phyloP scores from a whole-genome alignment of 371 early-diverging fungal species.

The Fennellomyces sp. region DNA sequence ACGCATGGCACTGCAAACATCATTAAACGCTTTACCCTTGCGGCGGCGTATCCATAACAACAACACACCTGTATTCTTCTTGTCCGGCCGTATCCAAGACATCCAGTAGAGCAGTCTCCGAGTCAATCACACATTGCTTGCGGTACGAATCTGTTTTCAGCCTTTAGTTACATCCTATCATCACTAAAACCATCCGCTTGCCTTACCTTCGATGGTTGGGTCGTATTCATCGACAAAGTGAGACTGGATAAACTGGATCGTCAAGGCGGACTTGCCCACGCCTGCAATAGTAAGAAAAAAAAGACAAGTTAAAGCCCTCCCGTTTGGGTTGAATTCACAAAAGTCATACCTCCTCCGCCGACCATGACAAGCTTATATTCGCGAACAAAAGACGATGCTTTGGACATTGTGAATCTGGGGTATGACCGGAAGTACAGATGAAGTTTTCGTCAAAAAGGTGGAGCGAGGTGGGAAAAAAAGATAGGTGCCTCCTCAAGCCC shows the following conservation, averaged over 20 bases:
- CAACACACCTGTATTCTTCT: conserved; percentile 87
- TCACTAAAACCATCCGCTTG: neutral
- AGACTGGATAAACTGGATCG: conserved; percentile 89
- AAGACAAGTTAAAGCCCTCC: neutral
- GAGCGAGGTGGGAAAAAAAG: neutral
- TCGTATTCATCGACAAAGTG: conserved; percentile 93
- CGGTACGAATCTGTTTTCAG: conserved; percentile 79
- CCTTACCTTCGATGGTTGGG: conserved; percentile 86
- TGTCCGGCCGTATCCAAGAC: conserved; percentile 95
- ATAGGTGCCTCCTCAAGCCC: neutral
- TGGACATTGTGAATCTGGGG: conserved; percentile 29
- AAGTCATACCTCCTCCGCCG: conserved; percentile 76
- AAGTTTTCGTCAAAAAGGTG: neutral
- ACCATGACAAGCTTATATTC: conserved; percentile 85
- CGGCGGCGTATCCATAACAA: too few relatives aligned
- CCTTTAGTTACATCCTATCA: neutral
- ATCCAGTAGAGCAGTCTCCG: conserved; percentile 82
- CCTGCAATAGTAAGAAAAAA: conserved; percentile 28
- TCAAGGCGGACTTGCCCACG: conserved; percentile 86
- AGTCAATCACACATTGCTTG: conserved; percentile 86
- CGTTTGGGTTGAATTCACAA: too few relatives aligned
- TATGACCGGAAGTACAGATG: neutral
- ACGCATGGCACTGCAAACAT: conserved; percentile 69
- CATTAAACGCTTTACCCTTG: too few relatives aligned
- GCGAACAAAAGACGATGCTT: conserved; percentile 59